phyloP scores from a whole-genome alignment of 495 filamentous ascomycete species.

The Hypoxylon subgilvum region DNA sequence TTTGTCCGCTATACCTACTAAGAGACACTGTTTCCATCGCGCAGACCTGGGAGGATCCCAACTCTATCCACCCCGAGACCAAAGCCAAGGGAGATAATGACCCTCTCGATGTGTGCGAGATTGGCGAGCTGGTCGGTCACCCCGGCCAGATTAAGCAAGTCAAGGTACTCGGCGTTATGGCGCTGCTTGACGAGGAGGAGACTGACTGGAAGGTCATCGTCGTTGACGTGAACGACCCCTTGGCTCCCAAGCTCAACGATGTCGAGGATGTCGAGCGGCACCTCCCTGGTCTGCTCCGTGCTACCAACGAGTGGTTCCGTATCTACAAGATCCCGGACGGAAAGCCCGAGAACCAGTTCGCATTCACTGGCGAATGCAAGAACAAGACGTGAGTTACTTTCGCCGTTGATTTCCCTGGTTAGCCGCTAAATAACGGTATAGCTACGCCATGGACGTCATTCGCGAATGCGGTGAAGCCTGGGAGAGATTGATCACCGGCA shows the following conservation, averaged over 20 bases:
- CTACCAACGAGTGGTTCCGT: constrained; percentile 99
- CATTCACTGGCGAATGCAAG: constrained; percentile 99
- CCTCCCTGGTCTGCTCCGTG: constrained; percentile 92
- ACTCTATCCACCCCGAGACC: constrained; percentile 93
- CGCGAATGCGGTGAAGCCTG: constrained; percentile 96
- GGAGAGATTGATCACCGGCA: constrained; percentile 93
- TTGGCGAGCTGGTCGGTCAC: constrained; percentile 95
- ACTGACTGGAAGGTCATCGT: constrained; percentile 99
- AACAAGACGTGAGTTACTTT: constrained; percentile 80
- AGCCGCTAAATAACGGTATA: constrained; percentile 44
- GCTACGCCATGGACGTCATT: constrained; percentile 91
- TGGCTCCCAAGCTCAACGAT: constrained; percentile 95
- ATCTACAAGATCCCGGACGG: constrained; percentile 99
- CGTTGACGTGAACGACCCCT: constrained; percentile 96
- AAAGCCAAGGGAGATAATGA: constrained; percentile 99
- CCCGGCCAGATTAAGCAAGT: constrained; percentile 98
- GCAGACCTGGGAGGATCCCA: constrained; percentile 99
- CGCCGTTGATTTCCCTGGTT: neutral
- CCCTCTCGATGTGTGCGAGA: constrained; percentile 98
- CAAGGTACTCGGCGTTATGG: constrained; percentile 99
- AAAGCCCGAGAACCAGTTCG: constrained; percentile 99
- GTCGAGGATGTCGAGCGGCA: constrained; percentile 99
- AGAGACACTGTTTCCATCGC: constrained; percentile 3
- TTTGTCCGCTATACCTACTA: constrained; percentile 15
- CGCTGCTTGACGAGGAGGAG: constrained; percentile 98